A percentile compares a stretch with the other conserved stretches of the same genome.
phyloP scores from a whole-genome alignment of 768 basidiomycete genomes.

The Kwoniella mangroviensis region DNA sequence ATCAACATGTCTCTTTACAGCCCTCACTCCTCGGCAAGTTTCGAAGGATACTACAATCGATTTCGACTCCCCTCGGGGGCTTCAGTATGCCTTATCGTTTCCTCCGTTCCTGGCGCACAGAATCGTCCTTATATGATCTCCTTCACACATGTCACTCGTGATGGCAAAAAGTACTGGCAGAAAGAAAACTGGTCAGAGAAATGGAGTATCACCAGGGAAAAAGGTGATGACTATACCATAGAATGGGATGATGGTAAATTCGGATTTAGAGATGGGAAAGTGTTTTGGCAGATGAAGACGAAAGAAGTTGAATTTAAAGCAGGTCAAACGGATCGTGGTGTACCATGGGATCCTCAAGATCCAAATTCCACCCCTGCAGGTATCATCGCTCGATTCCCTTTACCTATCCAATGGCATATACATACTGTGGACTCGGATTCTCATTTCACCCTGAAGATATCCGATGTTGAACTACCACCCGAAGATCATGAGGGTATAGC shows the following conservation, averaged over 20 bases:
- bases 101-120: slow-evolving; percentile 33
- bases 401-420: slow-evolving; percentile 51
- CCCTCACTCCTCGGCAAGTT: slow-evolving; percentile 33
- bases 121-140: slow-evolving; percentile 31
- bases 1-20: slow-evolving; percentile 30
- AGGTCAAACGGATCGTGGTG: slow-evolving; percentile 5
- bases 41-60: slow-evolving; percentile 46
- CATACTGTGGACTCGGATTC: slow-evolving; percentile 35
- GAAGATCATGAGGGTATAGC: slow-evolving; percentile 25
- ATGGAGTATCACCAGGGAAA: slow-evolving; percentile 13
- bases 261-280: slow-evolving; percentile 20
- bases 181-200: slow-evolving; percentile 30
- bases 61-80: slow-evolving; percentile 43
- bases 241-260: slow-evolving; percentile 36
- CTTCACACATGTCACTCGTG: slow-evolving; percentile 32
- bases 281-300: slow-evolving; percentile 24
- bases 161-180: slow-evolving; percentile 25
- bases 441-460: slow-evolving; percentile 16
- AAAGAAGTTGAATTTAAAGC: slow-evolving; percentile 19
- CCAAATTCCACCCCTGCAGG: slow-evolving; percentile 40
- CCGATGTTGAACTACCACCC: background rate
- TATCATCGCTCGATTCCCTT: slow-evolving; percentile 28
- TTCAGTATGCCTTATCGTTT: slow-evolving; percentile 43
- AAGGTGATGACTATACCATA: slow-evolving; percentile 21
- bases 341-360: slow-evolving; percentile 35